Conservation (phyloP, 2,329 filamentous ascomycete genomes). For the Monilinia laxa region DNA sequence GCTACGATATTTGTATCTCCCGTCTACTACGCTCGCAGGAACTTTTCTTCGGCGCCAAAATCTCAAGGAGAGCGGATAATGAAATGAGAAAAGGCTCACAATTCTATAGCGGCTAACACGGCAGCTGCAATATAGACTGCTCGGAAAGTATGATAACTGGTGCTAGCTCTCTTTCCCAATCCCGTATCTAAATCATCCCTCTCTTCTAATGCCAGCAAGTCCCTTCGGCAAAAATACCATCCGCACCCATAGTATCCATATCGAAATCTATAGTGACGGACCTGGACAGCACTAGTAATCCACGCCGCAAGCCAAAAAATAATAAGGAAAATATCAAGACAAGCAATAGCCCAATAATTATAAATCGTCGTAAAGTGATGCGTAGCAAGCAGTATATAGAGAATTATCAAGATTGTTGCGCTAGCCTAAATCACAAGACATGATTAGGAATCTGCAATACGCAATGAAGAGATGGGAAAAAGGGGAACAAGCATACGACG, state of each 20-base stretch:
- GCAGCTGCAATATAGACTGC: slow-evolving; percentile 12
- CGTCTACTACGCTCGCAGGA: no score
- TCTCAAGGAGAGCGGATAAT: not conserved
- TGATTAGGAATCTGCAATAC: not conserved
- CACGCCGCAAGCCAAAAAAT: slow-evolving; percentile 20
- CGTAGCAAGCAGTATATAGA: slow-evolving; percentile 14
- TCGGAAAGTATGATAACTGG: slow-evolving; percentile 11
- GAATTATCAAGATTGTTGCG: slow-evolving; percentile 16
- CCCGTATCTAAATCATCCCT: not conserved
- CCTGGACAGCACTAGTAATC: slow-evolving; percentile 3
- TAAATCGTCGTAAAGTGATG: slow-evolving; percentile 17
- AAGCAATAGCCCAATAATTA: slow-evolving; percentile 16
- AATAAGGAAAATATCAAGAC: slow-evolving; percentile 12
- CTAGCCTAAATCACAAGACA: not conserved
- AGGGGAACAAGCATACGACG: slow-evolving; percentile 1
- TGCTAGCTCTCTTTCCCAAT: not conserved
- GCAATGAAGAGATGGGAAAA: not conserved
- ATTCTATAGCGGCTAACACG: slow-evolving; percentile 19
- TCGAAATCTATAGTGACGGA: not conserved
- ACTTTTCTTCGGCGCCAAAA: not conserved
- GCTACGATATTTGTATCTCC: not conserved
- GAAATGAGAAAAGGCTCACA: not conserved
- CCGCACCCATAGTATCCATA: slow-evolving; percentile 11
- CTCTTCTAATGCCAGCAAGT: slow-evolving; percentile 16
- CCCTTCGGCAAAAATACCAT: not conserved